phyloP scores from a whole-genome alignment of 2,329 filamentous ascomycete species.

The Alternaria angustiovoidea region DNA sequence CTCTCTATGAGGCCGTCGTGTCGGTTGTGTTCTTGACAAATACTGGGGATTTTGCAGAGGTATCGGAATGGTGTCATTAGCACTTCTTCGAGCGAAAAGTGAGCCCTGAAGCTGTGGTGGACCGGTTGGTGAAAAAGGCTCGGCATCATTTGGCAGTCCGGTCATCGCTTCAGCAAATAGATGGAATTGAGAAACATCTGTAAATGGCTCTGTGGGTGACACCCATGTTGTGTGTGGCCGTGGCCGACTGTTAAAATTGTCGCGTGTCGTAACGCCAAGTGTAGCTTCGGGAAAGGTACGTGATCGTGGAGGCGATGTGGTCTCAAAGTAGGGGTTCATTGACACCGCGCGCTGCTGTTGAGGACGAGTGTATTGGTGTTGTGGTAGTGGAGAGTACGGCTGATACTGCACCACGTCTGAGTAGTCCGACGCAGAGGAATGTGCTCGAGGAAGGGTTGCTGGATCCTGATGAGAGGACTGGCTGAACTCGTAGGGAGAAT shows the following conservation, averaged over 20 bases:
- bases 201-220: slow-evolving; percentile 47
- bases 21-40: slow-evolving; percentile 18
- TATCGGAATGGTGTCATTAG: slow-evolving; percentile 37
- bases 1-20: slow-evolving; percentile 11
- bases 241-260: slow-evolving; percentile 27
- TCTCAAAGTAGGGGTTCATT: slow-evolving; percentile 32
- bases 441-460: slow-evolving; percentile 26
- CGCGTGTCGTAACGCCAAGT: slow-evolving; percentile 28
- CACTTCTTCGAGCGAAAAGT: slow-evolving; percentile 41
- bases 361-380: slow-evolving; percentile 3
- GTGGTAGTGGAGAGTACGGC: slow-evolving; percentile 19
- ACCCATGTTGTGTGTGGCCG: slow-evolving; percentile 45
- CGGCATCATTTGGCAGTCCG: slow-evolving; percentile 42
- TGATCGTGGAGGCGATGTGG: slow-evolving; percentile 28
- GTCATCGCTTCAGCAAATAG: slow-evolving; percentile 52
- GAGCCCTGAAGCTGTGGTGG: slow-evolving; percentile 45
- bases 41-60: slow-evolving; percentile 30
- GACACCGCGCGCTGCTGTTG: slow-evolving; percentile 26
- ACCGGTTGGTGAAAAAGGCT: slow-evolving; percentile 42
- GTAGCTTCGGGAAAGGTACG: slow-evolving; percentile 41
- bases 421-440: slow-evolving; percentile 34
- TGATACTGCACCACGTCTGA: slow-evolving; percentile 25
- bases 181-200: slow-evolving; percentile 47
- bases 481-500: slow-evolving; percentile 35
- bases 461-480: slow-evolving; percentile 20